These are phyloP conservation scores for Termitomyces sp. DNA, from an alignment of 768 basidiomycete species.

Conservation along the genomic window DNA sequence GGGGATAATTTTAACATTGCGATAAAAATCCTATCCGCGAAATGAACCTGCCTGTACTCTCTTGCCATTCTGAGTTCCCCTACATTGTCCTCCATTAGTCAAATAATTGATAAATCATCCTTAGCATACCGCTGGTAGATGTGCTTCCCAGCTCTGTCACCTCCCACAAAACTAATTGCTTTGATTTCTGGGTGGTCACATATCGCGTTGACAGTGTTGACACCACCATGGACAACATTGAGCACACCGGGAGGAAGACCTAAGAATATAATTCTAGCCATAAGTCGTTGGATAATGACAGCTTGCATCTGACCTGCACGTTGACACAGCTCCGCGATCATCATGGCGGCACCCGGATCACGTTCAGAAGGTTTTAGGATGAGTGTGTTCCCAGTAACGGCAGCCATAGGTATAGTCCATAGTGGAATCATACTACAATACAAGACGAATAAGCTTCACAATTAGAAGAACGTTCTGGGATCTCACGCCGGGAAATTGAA, in stretches of 20 bases:
- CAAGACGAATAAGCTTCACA: background rate
- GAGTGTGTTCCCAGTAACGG: constrained; percentile 89
- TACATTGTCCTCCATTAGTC: constrained; percentile 21
- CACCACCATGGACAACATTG: constrained; percentile 88
- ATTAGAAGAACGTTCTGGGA: background rate
- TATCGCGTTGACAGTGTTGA: constrained; percentile 88
- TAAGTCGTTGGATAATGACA: background rate
- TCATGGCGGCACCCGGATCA: constrained; percentile 96
- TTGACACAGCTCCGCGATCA: constrained; percentile 92
- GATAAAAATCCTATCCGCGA: background rate
- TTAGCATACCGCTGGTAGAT: constrained; percentile 78
- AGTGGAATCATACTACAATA: constrained; percentile 84
- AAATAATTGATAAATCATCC: background rate
- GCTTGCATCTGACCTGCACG: constrained; percentile 54
- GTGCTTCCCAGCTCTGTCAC: constrained; percentile 88
- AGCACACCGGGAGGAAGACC: constrained; percentile 86
- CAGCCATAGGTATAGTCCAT: constrained; percentile 91
- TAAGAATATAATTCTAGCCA: constrained; percentile 15
- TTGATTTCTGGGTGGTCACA: constrained; percentile 90
- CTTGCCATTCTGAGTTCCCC: constrained; percentile 84
- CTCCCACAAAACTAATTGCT: constrained; percentile 96
- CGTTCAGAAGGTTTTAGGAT: constrained; percentile 95
- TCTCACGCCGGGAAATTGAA: constrained; percentile 89
- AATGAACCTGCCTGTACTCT: constrained; percentile 62
- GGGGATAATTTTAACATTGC: background rate